Percentiles rank a stretch among this genome's conserved stretches.
Conservation (phyloP, 2,329 filamentous ascomycete species). For the Monilinia vaccinii-corymbosi region DNA sequence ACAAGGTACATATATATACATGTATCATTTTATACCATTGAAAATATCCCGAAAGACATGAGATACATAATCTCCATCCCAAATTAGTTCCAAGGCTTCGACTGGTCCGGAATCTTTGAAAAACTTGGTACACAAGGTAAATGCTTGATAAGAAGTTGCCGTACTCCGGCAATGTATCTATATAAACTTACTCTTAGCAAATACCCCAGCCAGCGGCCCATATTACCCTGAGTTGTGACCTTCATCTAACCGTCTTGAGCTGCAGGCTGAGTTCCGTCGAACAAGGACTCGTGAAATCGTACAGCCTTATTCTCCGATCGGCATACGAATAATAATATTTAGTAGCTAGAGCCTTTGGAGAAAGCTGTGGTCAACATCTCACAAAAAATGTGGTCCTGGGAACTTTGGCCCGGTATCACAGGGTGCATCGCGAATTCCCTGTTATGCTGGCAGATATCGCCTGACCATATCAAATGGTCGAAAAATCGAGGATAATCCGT, state of each 20-base stretch:
- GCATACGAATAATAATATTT: slow-evolving; percentile 2
- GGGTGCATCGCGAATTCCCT: slow-evolving; percentile 1
- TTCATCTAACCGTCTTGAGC: not conserved
- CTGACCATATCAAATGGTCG: slow-evolving; percentile 12
- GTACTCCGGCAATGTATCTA: not conserved
- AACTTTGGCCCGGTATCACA: slow-evolving; percentile 5
- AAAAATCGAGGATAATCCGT: slow-evolving; percentile 4
- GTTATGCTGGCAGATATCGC: slow-evolving; percentile 9
- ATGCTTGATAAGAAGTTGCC: not conserved
- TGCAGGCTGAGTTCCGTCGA: not conserved
- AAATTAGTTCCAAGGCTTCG: not conserved
- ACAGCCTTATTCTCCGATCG: slow-evolving; percentile 12
- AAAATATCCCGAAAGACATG: not conserved
- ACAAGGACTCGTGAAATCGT: slow-evolving; percentile 4
- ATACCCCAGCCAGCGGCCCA: not conserved
- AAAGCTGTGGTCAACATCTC: slow-evolving; percentile 2
- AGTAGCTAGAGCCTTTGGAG: slow-evolving; percentile 2
- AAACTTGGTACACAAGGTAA: not conserved
- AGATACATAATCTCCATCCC: slow-evolving; percentile 2
- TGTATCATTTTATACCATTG: not conserved
- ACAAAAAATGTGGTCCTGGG: slow-evolving; percentile 3
- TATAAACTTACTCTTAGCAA: not conserved
- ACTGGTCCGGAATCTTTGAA: not conserved
- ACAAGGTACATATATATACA: too few relatives aligned
- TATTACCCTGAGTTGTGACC: not conserved